Evolutionary conservation across 108 stramenopile genomes (phyloP).

Genomic region (Pseudonitzschia pungens): DNA sequence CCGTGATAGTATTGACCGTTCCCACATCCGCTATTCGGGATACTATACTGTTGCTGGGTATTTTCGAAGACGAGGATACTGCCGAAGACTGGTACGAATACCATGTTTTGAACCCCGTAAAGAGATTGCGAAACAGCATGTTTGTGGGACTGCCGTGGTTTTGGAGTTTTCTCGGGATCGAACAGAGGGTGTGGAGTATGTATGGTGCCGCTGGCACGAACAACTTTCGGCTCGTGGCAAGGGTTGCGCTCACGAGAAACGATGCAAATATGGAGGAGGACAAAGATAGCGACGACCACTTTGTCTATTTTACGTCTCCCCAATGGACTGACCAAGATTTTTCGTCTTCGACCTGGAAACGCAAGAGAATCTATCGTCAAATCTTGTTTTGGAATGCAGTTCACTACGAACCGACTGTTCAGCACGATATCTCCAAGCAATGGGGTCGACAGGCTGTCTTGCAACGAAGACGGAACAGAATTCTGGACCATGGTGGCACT

Average conservation of each 20-base stretch:
- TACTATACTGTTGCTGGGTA: background rate
- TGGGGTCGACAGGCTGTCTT: background rate
- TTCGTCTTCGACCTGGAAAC: background rate
- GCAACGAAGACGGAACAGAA: background rate
- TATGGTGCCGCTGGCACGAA: background rate
- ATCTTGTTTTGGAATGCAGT: background rate
- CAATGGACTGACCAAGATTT: background rate
- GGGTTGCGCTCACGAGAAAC: background rate
- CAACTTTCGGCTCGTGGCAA: background rate
- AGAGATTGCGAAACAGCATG: background rate
- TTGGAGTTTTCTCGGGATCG: background rate
- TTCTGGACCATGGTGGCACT: too few relatives aligned
- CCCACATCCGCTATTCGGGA: background rate
- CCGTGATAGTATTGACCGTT: background rate
- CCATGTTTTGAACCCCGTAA: too few relatives aligned
- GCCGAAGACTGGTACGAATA: too few relatives aligned
- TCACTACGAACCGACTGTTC: background rate
- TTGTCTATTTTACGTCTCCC: background rate
- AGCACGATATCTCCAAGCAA: background rate
- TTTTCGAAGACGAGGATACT: too few relatives aligned
- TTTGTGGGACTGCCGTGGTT: background rate
- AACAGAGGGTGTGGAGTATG: background rate
- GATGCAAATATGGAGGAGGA: background rate
- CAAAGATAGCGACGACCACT: background rate
- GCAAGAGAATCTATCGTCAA: background rate